phyloP scores from a whole-genome alignment of 2,329 filamentous ascomycete species.

The Aspergillus sp. region DNA sequence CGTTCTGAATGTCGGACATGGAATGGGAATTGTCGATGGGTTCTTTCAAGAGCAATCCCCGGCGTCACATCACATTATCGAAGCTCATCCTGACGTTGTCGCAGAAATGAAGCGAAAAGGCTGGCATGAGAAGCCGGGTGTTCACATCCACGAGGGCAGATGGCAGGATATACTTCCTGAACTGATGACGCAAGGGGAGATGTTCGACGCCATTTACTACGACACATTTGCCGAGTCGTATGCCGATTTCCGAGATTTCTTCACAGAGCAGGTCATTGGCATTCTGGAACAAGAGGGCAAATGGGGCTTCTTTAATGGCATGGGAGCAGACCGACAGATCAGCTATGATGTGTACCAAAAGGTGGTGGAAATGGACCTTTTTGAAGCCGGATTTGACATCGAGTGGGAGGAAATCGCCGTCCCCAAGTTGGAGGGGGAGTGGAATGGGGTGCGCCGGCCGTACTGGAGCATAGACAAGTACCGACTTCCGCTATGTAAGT shows the following conservation, averaged over 20 bases:
- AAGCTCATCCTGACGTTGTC: conserved; percentile 78
- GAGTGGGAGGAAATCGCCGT: conserved; percentile 80
- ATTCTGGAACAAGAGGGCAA: conserved; percentile 60
- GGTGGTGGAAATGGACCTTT: conserved; percentile 86
- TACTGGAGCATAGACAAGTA: conserved; percentile 80
- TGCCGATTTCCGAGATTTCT: conserved; percentile 78
- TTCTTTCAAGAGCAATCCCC: conserved; percentile 71
- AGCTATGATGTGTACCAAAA: conserved; percentile 96
- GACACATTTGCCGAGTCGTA: conserved; percentile 98
- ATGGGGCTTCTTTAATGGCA: conserved; percentile 68
- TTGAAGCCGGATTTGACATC: conserved; percentile 84
- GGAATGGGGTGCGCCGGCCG: conserved; percentile 81
- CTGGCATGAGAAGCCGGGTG: conserved; percentile 63
- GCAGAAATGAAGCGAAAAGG: conserved; percentile 65
- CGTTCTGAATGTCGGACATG: conserved; percentile 83
- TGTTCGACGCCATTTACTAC: conserved; percentile 90
- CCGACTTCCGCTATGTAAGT: conserved; percentile 44
- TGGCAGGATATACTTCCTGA: conserved; percentile 80
- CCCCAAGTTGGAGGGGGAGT: conserved; percentile 72
- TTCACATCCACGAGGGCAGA: conserved; percentile 64
- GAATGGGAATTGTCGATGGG: conserved; percentile 83
- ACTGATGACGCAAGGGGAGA: conserved; percentile 65
- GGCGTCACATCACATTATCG: conserved; percentile 75
- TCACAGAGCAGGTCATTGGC: conserved; percentile 80
- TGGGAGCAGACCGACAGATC: conserved; percentile 86